Percentiles rank a stretch among this genome's conserved stretches.
phyloP scores from a whole-genome alignment of 2,329 filamentous ascomycete genomes.

The Colletotrichum gloeosporioides region DNA sequence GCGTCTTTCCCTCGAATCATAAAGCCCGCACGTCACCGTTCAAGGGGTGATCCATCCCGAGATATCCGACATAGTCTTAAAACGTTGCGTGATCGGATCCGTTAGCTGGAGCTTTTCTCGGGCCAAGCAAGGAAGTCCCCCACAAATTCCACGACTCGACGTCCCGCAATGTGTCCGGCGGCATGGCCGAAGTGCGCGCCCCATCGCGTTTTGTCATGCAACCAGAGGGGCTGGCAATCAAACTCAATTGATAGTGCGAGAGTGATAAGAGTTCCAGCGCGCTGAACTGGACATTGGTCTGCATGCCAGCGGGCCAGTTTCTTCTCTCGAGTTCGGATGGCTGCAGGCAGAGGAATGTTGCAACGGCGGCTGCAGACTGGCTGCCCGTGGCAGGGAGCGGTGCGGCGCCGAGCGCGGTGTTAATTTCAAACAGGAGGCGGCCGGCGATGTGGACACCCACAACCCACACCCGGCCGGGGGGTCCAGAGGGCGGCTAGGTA shows the following conservation, averaged over 20 bases:
- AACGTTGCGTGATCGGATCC: constrained; percentile 5
- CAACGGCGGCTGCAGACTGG: not conserved
- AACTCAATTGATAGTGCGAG: not conserved
- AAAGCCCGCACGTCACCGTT: not conserved
- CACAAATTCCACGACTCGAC: not conserved
- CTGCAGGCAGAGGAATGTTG: not conserved
- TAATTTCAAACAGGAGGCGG: not conserved
- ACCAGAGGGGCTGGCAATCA: not conserved
- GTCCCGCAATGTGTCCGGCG: not conserved
- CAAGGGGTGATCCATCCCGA: not conserved
- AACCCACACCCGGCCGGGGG: not conserved
- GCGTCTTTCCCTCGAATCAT: not conserved
- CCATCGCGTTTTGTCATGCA: not conserved
- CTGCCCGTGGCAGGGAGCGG: not conserved
- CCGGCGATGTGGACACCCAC: not conserved
- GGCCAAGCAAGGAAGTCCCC: not conserved
- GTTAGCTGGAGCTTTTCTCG: not conserved
- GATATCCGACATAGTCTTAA: not conserved
- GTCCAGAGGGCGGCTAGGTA: not conserved
- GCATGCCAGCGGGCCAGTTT: not conserved
- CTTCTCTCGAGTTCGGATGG: not conserved
- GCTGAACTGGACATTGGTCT: not conserved
- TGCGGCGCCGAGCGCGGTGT: not conserved
- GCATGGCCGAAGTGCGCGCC: not conserved
- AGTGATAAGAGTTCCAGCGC: not conserved